Conservation (phyloP, 768 basidiomycete species). For the Kwoniella heveanensis region DNA sequence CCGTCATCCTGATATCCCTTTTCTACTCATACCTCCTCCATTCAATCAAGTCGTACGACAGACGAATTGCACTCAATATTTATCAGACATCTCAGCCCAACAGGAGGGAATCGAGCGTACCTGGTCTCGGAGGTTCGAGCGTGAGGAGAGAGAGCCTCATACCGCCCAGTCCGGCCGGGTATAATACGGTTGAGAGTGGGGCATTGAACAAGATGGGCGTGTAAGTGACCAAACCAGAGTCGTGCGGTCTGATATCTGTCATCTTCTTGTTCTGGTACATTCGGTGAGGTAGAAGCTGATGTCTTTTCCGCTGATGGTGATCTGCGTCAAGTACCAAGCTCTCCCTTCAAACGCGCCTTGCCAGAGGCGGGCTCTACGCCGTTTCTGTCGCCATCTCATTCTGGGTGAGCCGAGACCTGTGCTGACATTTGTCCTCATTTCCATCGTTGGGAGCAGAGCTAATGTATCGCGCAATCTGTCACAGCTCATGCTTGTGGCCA, state of each 20-base stretch:
- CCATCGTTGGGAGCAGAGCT: not conserved
- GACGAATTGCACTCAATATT: conserved; percentile 33
- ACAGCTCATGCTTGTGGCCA: conserved; percentile 79
- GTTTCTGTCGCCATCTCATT: conserved; percentile 63
- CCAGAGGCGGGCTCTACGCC: conserved; percentile 65
- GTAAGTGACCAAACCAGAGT: conserved; percentile 8
- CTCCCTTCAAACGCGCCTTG: conserved; percentile 22
- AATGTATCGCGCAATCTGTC: not conserved
- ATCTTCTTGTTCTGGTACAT: too few species aligned
- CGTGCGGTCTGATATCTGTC: too few species aligned
- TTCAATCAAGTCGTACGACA: conserved; percentile 36
- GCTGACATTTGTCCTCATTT: not conserved
- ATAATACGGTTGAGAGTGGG: conserved; percentile 19
- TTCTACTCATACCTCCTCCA: conserved; percentile 45
- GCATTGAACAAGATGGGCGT: conserved; percentile 22
- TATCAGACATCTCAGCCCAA: conserved; percentile 23
- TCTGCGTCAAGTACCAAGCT: conserved; percentile 17
- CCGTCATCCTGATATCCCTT: conserved; percentile 44
- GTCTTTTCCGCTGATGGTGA: too few species aligned
- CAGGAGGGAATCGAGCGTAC: conserved; percentile 9
- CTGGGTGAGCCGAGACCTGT: conserved; percentile 41
- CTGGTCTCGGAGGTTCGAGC: not conserved
- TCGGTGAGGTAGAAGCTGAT: too few species aligned
- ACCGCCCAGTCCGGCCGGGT: conserved; percentile 28
- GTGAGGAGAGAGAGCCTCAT: conserved; percentile 34